Percentiles rank a stretch among this genome's conserved stretches.
Evolutionary conservation across 2,329 filamentous ascomycete species (phyloP).

Genomic region (Ampelomyces quisqualis): DNA sequence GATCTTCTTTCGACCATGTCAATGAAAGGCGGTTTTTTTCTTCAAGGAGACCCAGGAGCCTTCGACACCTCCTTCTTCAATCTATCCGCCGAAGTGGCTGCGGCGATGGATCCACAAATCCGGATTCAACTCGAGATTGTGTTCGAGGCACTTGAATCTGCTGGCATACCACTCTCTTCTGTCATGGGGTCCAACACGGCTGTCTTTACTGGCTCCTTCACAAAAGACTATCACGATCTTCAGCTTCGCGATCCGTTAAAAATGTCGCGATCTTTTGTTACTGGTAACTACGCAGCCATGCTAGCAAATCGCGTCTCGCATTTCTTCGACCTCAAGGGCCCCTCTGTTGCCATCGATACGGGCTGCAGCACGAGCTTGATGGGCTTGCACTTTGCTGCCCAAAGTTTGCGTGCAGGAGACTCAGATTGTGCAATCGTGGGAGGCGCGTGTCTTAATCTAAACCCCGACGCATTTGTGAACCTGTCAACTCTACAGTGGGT

Average conservation of each 20-base stretch:
- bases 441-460: slow-evolving; percentile 42
- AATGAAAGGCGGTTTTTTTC: slow-evolving; percentile 8
- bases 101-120: slow-evolving; percentile 29
- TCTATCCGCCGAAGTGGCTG: slow-evolving; percentile 20
- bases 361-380: slow-evolving; percentile 22
- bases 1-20: neutral
- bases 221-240: slow-evolving; percentile 12
- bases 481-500: neutral
- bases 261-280: slow-evolving; percentile 3
- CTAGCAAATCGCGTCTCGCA: slow-evolving; percentile 15
- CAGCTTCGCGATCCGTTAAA: slow-evolving; percentile 1
- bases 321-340: slow-evolving; percentile 19
- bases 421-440: slow-evolving; percentile 39
- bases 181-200: slow-evolving; percentile 22
- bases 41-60: slow-evolving; percentile 29
- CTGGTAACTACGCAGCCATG: slow-evolving; percentile 5
- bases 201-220: slow-evolving; percentile 19
- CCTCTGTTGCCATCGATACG: slow-evolving; percentile 22
- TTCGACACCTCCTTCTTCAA: slow-evolving; percentile 41
- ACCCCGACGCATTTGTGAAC: slow-evolving; percentile 12
- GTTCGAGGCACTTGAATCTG: slow-evolving; percentile 45
- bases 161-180: slow-evolving; percentile 12
- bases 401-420: slow-evolving; percentile 27
- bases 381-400: slow-evolving; percentile 19
- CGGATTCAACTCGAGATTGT: slow-evolving; percentile 29